Base-by-base conservation (phyloP, 805 yeast genomes). In the Kodamaea jinghongensis region DNA sequence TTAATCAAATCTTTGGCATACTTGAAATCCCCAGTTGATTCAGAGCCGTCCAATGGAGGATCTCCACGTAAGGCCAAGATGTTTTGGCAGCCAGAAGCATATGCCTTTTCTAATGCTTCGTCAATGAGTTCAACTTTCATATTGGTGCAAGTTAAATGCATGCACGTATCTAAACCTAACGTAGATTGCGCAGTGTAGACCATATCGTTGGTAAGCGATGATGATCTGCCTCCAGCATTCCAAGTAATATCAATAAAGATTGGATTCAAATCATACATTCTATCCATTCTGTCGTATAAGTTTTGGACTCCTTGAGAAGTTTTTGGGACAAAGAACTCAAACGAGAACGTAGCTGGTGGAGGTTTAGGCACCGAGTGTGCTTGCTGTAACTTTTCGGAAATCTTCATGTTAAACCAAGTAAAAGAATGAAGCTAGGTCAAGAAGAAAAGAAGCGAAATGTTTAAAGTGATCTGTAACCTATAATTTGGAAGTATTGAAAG, bases 141-240 rank as follows among this genome's bases (percentile, higher is more conserved):
- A 54, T 90, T 91, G 12, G 97, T 89, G 57, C 99, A 93, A 2
- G 99, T 93, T 64, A 93, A 72, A 62, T 93, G 99, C 96, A 93
- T 90, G 60, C 98, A 93, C 0, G 98, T 91, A 55, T 91, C 98
- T 45, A 91, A 70, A 6, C 97, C 97, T 40, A 90, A 70, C 2
- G 88, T 90, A 2, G 90, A 81, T 51, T 90, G 96, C 1, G 97
- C 79, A 2, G 95, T 88, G 50, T 88, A 78, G 4, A 93, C 95
- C 77, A 93, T 83, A 50, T 93, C 98, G 26, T 89, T 84, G 16
- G 99, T 89, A 47, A 89, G 67, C 31, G 80, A 79, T 4, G 95
- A 81, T 36, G 84, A 65, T 34, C 95, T 75, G 4, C 98, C 98
- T 29, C 99, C 99, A 3, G 99, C 99, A 56, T 91, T 91, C 99